Percentiles rank a stretch among this genome's conserved stretches.
These are phyloP conservation scores for Allomyces macrogynus DNA, from an alignment of 192 early-diverging fungal genomes.

Conservation along the genomic window DNA sequence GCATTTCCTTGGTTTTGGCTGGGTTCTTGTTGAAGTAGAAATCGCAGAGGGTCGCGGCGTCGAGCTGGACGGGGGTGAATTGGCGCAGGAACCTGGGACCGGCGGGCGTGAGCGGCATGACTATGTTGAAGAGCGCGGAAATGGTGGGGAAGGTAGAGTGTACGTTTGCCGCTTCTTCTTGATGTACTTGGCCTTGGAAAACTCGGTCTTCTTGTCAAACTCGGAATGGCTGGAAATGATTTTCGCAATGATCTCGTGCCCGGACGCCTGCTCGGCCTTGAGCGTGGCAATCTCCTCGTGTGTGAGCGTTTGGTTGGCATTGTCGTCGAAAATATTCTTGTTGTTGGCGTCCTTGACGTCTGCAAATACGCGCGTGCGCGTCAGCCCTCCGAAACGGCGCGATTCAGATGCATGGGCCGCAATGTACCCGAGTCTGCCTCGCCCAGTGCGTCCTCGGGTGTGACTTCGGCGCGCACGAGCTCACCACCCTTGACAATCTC, in stretches of 20 bases:
- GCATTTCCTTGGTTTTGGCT: slow-evolving; percentile 49
- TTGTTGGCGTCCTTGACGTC: slow-evolving; percentile 69
- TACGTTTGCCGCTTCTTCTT: slow-evolving; percentile 62
- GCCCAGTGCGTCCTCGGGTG: slow-evolving; percentile 15
- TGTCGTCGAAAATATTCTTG: slow-evolving; percentile 52
- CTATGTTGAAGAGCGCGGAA: too few relatives aligned
- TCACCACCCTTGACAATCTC: slow-evolving; percentile 52
- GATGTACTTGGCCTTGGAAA: slow-evolving; percentile 87
- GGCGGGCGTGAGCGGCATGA: too few relatives aligned
- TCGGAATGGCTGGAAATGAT: slow-evolving; percentile 58
- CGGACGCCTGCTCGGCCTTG: slow-evolving; percentile 35
- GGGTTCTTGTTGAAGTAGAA: slow-evolving; percentile 63
- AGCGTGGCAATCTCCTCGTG: slow-evolving; percentile 63
- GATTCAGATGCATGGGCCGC: too few relatives aligned
- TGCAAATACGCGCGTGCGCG: too few relatives aligned
- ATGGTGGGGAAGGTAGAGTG: neutral
- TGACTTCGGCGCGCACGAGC: slow-evolving; percentile 13
- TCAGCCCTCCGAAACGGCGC: too few relatives aligned
- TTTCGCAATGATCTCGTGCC: slow-evolving; percentile 51
- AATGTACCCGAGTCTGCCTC: slow-evolving; percentile 2
- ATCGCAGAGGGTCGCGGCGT: slow-evolving; percentile 48
- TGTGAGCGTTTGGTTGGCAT: slow-evolving; percentile 53
- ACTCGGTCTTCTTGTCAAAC: slow-evolving; percentile 85
- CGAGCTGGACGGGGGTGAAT: slow-evolving; percentile 59
- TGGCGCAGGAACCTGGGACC: slow-evolving; percentile 49